Percentiles rank a stretch among this genome's conserved stretches.
Evolutionary conservation across 2,329 filamentous ascomycete genomes (phyloP).

Genomic region (Nothophoma quercina): DNA sequence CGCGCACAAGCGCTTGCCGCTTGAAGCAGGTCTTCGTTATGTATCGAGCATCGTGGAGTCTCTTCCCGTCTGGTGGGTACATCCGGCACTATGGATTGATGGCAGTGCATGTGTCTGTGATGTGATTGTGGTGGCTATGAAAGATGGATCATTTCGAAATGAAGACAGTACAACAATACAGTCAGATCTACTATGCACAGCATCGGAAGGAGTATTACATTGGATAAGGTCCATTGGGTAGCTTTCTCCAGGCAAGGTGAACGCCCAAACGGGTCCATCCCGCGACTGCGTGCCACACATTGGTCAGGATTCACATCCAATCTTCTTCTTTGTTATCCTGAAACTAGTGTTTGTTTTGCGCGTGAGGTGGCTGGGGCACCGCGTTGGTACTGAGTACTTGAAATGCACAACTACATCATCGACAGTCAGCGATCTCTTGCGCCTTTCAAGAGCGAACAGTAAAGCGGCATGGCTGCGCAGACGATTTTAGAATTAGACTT

Average conservation of each 20-base stretch:
- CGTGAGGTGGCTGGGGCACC: conserved; percentile 13
- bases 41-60: conserved; percentile 18
- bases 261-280: conserved; percentile 33
- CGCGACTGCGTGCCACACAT: conserved; percentile 23
- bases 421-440: conserved; percentile 9
- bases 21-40: conserved; percentile 20
- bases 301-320: conserved; percentile 1
- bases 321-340: neutral
- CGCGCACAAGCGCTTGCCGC: conserved; percentile 18
- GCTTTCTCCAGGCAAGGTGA: conserved; percentile 11
- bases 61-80: conserved; percentile 8
- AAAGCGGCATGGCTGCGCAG: conserved; percentile 14
- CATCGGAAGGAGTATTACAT: conserved; percentile 15
- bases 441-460: neutral
- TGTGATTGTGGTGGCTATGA: conserved; percentile 9
- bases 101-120: conserved; percentile 1
- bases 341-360: conserved; percentile 13
- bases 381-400: conserved; percentile 8
- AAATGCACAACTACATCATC: conserved; percentile 26
- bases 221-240: conserved; percentile 12
- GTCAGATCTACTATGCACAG: conserved; percentile 15
- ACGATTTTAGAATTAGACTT: conserved; percentile 26
- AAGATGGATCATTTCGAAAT: neutral
- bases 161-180: conserved; percentile 9
- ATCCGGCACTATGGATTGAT: neutral